Base-by-base conservation (phyloP, 2,329 filamentous ascomycete genomes). In the Byssothecium circinans region DNA sequence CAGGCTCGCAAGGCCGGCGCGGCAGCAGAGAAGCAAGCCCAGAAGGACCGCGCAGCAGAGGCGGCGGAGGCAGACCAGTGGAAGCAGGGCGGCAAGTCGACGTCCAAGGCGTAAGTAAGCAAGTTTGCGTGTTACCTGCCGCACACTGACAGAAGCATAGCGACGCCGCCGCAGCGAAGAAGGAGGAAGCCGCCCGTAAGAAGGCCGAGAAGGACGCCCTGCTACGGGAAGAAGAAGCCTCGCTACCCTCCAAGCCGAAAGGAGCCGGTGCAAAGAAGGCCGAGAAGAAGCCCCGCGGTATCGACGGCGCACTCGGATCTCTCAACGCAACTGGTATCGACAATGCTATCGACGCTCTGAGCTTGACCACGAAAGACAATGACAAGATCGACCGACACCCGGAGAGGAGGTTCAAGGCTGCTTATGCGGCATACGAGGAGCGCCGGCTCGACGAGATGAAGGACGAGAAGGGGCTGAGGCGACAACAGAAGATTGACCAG, bases 1-100 rank as follows among this genome's bases (percentile, higher is more conserved):
- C 90, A 96, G 72, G 91, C 91, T 54, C 83, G 90, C 75, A 97
- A 99, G 80, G 91, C 91, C 54, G 91, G 96, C 40, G 86, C 84
- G 2, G 92, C 91, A 1, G 88, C 89, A 8, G 75, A 81, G 47
- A 97, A 97, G 75, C 80, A 85, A 49, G 89, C 89, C 0, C 84
- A 73, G 2, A 85, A 86, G 50, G 81, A 89, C 32, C 75, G 81
- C 30, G 86, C 86, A 73, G 81, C 78, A 44, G 83, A 83, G 4
- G 81, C 78, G 2, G 83, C 72, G 22, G 92, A 96, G 64, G 81
- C 85, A 4, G 79, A 81, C 45, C 79, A 95, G 61, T 99, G 94
- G 94, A 64, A 79, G 10, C 90, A 94, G 74, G 94, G 94, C 33
- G 72, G 89, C 44, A 99, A 97, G 78, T 87, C 81, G 59, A 89